phyloP scores from a whole-genome alignment of 192 early-diverging fungal species.

The Entomortierella beljakovae region DNA sequence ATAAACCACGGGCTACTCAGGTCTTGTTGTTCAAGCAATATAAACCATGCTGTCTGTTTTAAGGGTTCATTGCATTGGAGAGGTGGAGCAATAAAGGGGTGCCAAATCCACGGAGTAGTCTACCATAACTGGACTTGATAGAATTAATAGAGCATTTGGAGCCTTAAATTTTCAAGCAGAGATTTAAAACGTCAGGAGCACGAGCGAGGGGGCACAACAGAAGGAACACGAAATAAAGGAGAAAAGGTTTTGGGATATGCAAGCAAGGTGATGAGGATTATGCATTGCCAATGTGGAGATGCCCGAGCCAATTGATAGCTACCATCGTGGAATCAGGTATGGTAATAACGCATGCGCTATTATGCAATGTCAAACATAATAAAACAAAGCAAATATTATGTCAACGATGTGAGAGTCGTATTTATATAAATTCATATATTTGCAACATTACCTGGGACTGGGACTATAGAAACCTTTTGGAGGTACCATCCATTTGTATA shows the following conservation, averaged over 20 bases:
- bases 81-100: background rate
- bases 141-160: background rate
- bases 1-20: background rate
- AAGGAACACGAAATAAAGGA: background rate
- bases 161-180: too few relatives aligned
- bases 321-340: background rate
- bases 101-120: background rate
- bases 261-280: too few relatives aligned
- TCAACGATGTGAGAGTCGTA: too few relatives aligned
- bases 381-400: background rate
- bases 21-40: background rate
- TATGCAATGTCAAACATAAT: background rate
- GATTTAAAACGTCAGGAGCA: constrained; percentile 8
- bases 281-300: background rate
- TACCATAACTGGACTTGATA: background rate
- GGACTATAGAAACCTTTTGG: too few relatives aligned
- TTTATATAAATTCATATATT: too few relatives aligned
- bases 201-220: background rate
- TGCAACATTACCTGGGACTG: too few relatives aligned
- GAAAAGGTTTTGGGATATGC: background rate
- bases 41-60: background rate
- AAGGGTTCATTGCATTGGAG: background rate
- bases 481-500: too few relatives aligned
- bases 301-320: background rate
- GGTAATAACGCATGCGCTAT: constrained; percentile 1